Conservation (phyloP, 768 basidiomycete species). For the Boletus rubescentipes region DNA sequence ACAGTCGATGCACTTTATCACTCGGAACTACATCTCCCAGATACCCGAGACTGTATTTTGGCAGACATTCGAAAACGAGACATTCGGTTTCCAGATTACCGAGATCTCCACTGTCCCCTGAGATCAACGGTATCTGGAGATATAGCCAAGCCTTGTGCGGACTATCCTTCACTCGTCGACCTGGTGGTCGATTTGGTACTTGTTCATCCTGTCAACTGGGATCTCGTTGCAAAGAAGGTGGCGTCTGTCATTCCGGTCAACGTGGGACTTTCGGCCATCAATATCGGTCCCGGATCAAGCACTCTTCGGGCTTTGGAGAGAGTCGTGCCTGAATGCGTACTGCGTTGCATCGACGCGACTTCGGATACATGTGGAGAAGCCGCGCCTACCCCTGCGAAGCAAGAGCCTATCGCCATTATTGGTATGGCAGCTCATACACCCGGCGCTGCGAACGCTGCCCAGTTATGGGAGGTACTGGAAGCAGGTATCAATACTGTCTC, state of each 20-base stretch:
- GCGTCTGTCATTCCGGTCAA: slow-evolving; percentile 12
- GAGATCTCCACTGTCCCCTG: slow-evolving; percentile 47
- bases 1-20: slow-evolving; percentile 57
- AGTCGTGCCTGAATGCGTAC: slow-evolving; percentile 23
- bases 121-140: slow-evolving; percentile 48
- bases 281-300: slow-evolving; percentile 49
- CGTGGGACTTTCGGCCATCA: slow-evolving; percentile 39
- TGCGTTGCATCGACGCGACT: slow-evolving; percentile 18
- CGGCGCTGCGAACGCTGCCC: slow-evolving; percentile 45
- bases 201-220: slow-evolving; percentile 54
- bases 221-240: slow-evolving; percentile 37
- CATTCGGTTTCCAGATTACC: slow-evolving; percentile 50
- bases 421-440: slow-evolving; percentile 65
- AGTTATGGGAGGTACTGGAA: slow-evolving; percentile 61
- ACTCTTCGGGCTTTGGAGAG: slow-evolving; percentile 40
- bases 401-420: slow-evolving; percentile 63
- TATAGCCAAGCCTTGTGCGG: slow-evolving; percentile 23
- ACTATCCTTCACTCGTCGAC: slow-evolving; percentile 36
- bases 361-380: slow-evolving; percentile 7
- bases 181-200: slow-evolving; percentile 43
- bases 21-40: slow-evolving; percentile 22
- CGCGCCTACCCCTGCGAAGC: slow-evolving; percentile 19
- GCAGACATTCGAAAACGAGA: slow-evolving; percentile 42
- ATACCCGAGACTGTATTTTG: slow-evolving; percentile 42
- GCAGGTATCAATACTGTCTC: slow-evolving; percentile 54